These are phyloP conservation scores for Geotrichum histeridarum DNA, from an alignment of 1,139 yeast species.

Conservation along the genomic window DNA sequence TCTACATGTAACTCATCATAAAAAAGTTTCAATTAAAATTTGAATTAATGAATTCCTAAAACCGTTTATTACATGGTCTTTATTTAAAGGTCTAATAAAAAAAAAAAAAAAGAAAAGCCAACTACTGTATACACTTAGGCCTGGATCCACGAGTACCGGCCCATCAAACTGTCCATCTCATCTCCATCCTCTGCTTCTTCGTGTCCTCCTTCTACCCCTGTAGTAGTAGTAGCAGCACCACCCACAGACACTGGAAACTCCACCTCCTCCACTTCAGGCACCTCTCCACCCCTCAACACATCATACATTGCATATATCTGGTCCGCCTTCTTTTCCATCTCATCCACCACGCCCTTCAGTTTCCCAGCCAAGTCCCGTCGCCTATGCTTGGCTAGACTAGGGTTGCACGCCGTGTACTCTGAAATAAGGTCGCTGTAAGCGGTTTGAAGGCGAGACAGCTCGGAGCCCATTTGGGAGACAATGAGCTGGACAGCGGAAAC, in stretches of 20 bases:
- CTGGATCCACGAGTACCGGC: constrained; percentile 2
- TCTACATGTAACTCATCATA: too few species aligned
- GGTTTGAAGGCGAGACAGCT: constrained; percentile 27
- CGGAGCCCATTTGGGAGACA: constrained; percentile 29
- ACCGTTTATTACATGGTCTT: too few species aligned
- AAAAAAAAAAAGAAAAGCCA: too few species aligned
- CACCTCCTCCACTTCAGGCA: constrained; percentile 10
- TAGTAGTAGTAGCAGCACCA: not conserved
- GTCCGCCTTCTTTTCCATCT: constrained; percentile 34
- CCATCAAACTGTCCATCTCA: not conserved
- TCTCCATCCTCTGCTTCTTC: not conserved
- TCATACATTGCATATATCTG: constrained; percentile 35
- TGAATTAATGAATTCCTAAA: too few species aligned
- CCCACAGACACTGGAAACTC: not conserved
- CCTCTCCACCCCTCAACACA: constrained; percentile 28
- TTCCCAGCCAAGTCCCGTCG: constrained; percentile 29
- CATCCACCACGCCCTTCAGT: constrained; percentile 27
- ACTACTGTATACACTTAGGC: not conserved
- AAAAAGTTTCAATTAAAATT: too few species aligned
- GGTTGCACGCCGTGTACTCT: constrained; percentile 31
- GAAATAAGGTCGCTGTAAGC: constrained; percentile 24
- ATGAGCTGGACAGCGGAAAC: constrained; percentile 30
- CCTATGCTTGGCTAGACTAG: constrained; percentile 27
- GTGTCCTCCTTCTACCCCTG: not conserved
- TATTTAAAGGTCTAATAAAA: too few species aligned